Evolutionary conservation across 179 eudicot species (phyloP).

Genomic region (Spinacia oleracea): DNA sequence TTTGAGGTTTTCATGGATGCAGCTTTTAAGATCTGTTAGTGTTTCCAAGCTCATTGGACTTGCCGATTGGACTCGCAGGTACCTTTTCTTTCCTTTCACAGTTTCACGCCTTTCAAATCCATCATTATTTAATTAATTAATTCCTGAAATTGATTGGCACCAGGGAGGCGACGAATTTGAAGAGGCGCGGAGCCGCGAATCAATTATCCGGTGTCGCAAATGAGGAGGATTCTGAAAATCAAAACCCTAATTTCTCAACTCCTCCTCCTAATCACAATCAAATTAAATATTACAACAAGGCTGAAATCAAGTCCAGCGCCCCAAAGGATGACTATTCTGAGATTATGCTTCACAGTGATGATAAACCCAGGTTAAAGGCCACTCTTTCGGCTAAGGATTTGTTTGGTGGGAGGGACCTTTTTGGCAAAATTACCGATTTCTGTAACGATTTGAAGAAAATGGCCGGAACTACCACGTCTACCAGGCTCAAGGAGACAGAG

Average conservation of each 20-base stretch:
- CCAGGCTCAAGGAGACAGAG: conserved; percentile 42
- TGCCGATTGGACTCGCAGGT: conserved; percentile 63
- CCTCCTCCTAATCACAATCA: conserved; percentile 37
- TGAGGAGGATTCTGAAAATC: conserved; percentile 65
- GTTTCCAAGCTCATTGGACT: conserved; percentile 57
- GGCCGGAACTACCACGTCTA: conserved; percentile 26
- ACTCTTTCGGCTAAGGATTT: conserved; percentile 69
- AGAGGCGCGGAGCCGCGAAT: conserved; percentile 52
- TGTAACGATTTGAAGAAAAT: conserved; percentile 77
- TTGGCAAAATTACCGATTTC: conserved; percentile 67
- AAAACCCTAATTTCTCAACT: conserved; percentile 61
- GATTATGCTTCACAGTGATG: conserved; percentile 27
- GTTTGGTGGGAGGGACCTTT: conserved; percentile 65
- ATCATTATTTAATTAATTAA: too few relatives aligned
- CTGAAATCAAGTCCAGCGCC: conserved; percentile 55
- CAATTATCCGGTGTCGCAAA: conserved; percentile 27
- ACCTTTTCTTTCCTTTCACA: not conserved
- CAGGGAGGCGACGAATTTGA: conserved; percentile 64
- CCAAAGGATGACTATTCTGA: conserved; percentile 39
- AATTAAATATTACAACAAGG: conserved; percentile 35
- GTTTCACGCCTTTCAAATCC: not conserved
- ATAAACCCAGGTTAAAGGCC: conserved; percentile 40
- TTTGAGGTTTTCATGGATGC: conserved; percentile 6
- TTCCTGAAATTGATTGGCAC: not conserved
- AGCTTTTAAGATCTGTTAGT: conserved; percentile 59